Conservation (phyloP, 2,329 filamentous ascomycete genomes). For the Fusarium sp. region DNA sequence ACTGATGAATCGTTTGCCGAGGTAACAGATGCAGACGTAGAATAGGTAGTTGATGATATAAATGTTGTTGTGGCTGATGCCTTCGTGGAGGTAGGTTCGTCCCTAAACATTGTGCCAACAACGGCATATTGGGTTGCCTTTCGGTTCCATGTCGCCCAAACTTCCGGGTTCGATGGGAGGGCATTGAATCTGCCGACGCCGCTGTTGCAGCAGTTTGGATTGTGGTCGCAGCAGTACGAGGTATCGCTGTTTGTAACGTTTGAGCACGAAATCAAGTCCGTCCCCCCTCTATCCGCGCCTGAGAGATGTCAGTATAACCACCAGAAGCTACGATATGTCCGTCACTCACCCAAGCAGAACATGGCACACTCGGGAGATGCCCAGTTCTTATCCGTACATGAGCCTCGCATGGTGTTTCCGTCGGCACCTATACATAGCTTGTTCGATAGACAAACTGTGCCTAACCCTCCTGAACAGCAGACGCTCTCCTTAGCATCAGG, state of each 20-base stretch:
- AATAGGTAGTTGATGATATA: not conserved
- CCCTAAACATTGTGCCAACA: slow-evolving; percentile 31
- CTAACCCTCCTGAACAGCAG: slow-evolving; percentile 40
- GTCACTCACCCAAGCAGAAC: slow-evolving; percentile 25
- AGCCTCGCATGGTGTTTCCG: slow-evolving; percentile 42
- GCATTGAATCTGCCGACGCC: slow-evolving; percentile 46
- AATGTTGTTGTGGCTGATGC: not conserved
- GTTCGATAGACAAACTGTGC: slow-evolving; percentile 40
- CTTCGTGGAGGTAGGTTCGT: slow-evolving; percentile 6
- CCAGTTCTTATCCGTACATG: slow-evolving; percentile 45
- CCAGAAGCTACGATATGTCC: not conserved
- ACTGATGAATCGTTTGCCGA: not conserved
- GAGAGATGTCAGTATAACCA: not conserved
- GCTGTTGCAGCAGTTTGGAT: slow-evolving; percentile 40
- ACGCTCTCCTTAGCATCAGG: slow-evolving; percentile 33
- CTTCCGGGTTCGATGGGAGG: slow-evolving; percentile 38
- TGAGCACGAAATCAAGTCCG: slow-evolving; percentile 45
- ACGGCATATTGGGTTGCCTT: slow-evolving; percentile 32
- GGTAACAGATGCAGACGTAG: not conserved
- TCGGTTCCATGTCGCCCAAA: slow-evolving; percentile 40
- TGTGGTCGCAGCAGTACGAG: slow-evolving; percentile 47
- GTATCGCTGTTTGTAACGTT: slow-evolving; percentile 44
- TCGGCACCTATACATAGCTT: slow-evolving; percentile 38
- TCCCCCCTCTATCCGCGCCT: slow-evolving; percentile 42
- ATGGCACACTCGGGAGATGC: slow-evolving; percentile 35